A percentile compares a stretch with the other conserved stretches of the same genome.
These are phyloP conservation scores for Hanseniaspora meyeri DNA, from an alignment of 805 yeast genomes.

Conservation along the genomic window DNA sequence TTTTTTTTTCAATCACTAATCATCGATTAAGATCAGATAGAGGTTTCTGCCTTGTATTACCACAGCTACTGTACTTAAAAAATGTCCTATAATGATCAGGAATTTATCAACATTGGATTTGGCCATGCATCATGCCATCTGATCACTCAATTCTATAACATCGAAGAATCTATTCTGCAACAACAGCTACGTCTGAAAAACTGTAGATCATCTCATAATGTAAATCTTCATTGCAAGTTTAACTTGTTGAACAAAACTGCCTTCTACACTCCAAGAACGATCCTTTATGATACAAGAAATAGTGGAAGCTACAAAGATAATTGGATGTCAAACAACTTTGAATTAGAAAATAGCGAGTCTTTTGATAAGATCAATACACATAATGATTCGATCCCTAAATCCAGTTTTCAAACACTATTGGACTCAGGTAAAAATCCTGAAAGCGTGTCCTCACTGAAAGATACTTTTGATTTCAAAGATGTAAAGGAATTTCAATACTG, in stretches of 20 bases:
- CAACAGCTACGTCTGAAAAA: constrained; percentile 19
- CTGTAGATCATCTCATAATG: constrained; percentile 33
- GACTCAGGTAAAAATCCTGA: constrained; percentile 35
- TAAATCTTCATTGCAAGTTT: constrained; percentile 32
- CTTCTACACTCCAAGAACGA: constrained; percentile 67
- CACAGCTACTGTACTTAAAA: neutral
- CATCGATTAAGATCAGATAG: neutral
- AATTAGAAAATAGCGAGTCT: constrained; percentile 13
- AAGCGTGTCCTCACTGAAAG: constrained; percentile 19
- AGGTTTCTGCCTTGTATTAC: neutral
- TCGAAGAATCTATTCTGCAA: constrained; percentile 59
- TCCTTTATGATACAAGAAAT: constrained; percentile 67
- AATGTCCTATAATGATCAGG: constrained; percentile 26
- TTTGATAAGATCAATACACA: constrained; percentile 24
- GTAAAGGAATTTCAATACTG: constrained; percentile 45
- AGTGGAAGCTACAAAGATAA: constrained; percentile 31
- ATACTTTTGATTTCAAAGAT: neutral
- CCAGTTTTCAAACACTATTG: constrained; percentile 51
- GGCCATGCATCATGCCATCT: constrained; percentile 67
- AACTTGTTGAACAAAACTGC: constrained; percentile 33
- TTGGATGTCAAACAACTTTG: constrained; percentile 11
- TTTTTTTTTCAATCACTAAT: neutral
- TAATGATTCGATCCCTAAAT: constrained; percentile 33
- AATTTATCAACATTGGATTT: constrained; percentile 56
- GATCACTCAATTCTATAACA: constrained; percentile 68